Evolutionary conservation across 2,329 filamentous ascomycete genomes (phyloP).

Genomic region (Scytalidium sp.): DNA sequence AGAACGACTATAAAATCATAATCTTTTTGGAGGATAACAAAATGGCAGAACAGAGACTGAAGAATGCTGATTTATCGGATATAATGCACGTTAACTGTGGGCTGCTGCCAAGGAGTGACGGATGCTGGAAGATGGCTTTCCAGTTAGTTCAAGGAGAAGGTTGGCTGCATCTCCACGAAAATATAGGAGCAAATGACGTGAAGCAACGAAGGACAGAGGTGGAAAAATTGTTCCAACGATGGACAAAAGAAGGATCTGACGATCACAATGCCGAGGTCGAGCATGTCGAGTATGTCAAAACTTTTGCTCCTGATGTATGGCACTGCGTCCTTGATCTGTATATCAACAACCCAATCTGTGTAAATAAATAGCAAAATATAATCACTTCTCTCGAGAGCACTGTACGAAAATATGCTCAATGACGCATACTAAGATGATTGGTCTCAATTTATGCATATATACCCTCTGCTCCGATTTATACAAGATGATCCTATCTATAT

Average conservation of each 20-base stretch:
- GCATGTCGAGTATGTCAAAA: constrained; percentile 65
- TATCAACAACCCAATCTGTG: constrained; percentile 12
- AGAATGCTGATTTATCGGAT: constrained; percentile 29
- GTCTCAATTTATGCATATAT: no score
- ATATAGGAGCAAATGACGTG: constrained; percentile 55
- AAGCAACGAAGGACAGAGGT: constrained; percentile 28
- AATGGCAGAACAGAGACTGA: constrained; percentile 29
- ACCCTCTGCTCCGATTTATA: not conserved
- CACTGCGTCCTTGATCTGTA: constrained; percentile 67
- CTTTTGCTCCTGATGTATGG: constrained; percentile 66
- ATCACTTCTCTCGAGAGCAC: no score
- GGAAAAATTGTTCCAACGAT: constrained; percentile 11
- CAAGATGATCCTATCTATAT: not conserved
- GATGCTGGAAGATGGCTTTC: constrained; percentile 51
- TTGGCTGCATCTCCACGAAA: constrained; percentile 67
- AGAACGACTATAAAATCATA: constrained; percentile 53
- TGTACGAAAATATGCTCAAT: no score
- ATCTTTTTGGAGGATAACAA: constrained; percentile 70
- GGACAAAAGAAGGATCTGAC: constrained; percentile 10
- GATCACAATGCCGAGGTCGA: constrained; percentile 35
- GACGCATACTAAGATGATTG: no score
- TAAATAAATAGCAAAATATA: not conserved
- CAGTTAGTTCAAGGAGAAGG: constrained; percentile 39
- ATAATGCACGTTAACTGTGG: constrained; percentile 61
- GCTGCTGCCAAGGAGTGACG: constrained; percentile 55